A percentile compares a stretch with the other conserved stretches of the same genome.
These are phyloP conservation scores for Phyllosticta citriasiana DNA, from an alignment of 2,329 filamentous ascomycete genomes.

Conservation along the genomic window DNA sequence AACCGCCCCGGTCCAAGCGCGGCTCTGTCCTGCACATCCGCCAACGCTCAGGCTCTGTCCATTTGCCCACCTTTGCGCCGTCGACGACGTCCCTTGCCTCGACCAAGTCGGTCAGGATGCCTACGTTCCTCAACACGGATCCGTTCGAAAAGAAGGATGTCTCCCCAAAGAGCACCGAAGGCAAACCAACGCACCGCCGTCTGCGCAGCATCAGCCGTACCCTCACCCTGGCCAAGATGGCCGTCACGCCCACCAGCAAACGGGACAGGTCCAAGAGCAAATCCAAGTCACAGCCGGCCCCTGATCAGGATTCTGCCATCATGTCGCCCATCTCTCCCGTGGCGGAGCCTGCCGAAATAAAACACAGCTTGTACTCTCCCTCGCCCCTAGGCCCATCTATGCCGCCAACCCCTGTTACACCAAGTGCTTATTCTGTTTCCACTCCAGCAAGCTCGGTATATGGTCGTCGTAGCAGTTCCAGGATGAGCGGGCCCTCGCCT, in stretches of 20 bases:
- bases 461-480: constrained; percentile 1
- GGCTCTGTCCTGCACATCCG: not conserved
- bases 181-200: constrained; percentile 21
- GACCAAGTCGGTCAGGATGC: constrained; percentile 20
- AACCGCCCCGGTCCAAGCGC: constrained; percentile 6
- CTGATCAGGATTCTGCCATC: not conserved
- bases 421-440: constrained; percentile 21
- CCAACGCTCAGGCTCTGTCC: constrained; percentile 9
- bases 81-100: constrained; percentile 18
- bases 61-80: constrained; percentile 5
- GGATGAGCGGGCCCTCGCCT: constrained; percentile 1
- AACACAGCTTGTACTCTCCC: not conserved
- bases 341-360: not conserved
- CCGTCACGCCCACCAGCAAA: constrained; percentile 19
- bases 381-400: constrained; percentile 12
- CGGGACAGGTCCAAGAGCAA: constrained; percentile 6
- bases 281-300: not conserved
- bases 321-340: constrained; percentile 7
- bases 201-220: constrained; percentile 28
- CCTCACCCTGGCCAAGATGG: constrained; percentile 28
- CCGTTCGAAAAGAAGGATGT: constrained; percentile 23
- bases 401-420: constrained; percentile 24
- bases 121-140: constrained; percentile 29
- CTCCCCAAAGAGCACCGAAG: not conserved
- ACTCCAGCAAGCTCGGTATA: constrained; percentile 1